A percentile compares a stretch with the other conserved stretches of the same genome.
Conservation (phyloP, 352 stramenopile species). For the Elongisporangium anandrum region DNA sequence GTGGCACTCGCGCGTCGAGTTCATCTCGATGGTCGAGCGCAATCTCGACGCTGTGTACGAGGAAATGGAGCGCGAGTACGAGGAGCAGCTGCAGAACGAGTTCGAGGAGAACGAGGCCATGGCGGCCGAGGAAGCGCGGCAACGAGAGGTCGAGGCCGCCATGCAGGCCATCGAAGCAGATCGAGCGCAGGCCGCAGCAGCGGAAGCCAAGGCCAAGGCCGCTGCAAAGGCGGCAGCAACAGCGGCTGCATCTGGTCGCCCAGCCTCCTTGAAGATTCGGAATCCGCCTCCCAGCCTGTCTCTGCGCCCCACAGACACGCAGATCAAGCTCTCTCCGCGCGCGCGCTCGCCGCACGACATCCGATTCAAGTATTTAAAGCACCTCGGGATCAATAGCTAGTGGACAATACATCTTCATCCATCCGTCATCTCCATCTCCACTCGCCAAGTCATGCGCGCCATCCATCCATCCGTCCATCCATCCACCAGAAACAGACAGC, state of each 20-base stretch:
- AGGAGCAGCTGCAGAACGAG: slow-evolving; percentile 62
- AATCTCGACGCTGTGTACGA: slow-evolving; percentile 86
- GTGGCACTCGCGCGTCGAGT: slow-evolving; percentile 81
- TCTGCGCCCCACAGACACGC: slow-evolving; percentile 39
- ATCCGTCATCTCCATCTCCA: slow-evolving; percentile 6
- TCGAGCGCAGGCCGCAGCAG: slow-evolving; percentile 8
- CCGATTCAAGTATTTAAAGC: slow-evolving; percentile 86
- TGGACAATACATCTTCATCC: slow-evolving; percentile 13
- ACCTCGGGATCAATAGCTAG: slow-evolving; percentile 79
- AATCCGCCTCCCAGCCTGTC: slow-evolving; percentile 26
- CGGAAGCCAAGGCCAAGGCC: slow-evolving; percentile 12
- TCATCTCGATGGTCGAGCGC: slow-evolving; percentile 85
- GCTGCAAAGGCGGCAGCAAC: slow-evolving; percentile 13
- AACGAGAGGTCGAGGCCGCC: slow-evolving; percentile 36
- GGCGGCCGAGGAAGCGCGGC: slow-evolving; percentile 54
- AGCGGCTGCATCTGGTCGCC: background rate
- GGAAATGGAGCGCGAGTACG: slow-evolving; percentile 85
- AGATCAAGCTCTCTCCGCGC: slow-evolving; percentile 72
- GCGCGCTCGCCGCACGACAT: slow-evolving; percentile 69
- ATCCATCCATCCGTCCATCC: too few relatives aligned
- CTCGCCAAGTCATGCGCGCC: background rate
- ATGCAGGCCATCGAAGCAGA: background rate
- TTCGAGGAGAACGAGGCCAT: slow-evolving; percentile 69
- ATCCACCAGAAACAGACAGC: background rate
- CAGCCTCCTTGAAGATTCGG: background rate